A percentile compares a stretch with the other conserved stretches of the same genome.
These are phyloP conservation scores for Penicillium desertorum DNA, from an alignment of 495 filamentous ascomycete genomes.

Conservation along the genomic window DNA sequence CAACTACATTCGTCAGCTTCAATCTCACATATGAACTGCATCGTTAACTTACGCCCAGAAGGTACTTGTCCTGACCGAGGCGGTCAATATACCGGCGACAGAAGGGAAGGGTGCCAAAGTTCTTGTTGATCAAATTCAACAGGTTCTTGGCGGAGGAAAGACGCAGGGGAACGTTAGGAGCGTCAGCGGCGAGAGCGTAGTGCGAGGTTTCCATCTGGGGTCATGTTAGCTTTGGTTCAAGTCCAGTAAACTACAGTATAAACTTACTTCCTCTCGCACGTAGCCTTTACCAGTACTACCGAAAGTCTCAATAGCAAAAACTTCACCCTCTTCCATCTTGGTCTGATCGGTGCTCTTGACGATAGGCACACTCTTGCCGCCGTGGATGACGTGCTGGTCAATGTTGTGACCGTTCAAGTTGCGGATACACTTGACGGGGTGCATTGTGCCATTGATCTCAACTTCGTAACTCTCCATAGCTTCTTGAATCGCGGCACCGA, in stretches of 20 bases:
- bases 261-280: slow-evolving; percentile 71
- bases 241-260: neutral
- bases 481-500: slow-evolving; percentile 64
- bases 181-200: slow-evolving; percentile 66
- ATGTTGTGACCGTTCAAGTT: slow-evolving; percentile 92
- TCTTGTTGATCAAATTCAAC: slow-evolving; percentile 84
- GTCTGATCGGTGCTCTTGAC: slow-evolving; percentile 77
- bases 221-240: slow-evolving; percentile 16
- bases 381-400: slow-evolving; percentile 81
- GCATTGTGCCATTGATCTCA: slow-evolving; percentile 65
- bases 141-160: slow-evolving; percentile 77
- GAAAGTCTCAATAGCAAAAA: slow-evolving; percentile 92
- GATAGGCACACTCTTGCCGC: slow-evolving; percentile 85
- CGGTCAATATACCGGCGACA: slow-evolving; percentile 84
- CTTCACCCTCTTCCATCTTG: slow-evolving; percentile 93
- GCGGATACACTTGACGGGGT: slow-evolving; percentile 81
- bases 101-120: slow-evolving; percentile 87
- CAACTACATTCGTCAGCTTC: slow-evolving; percentile 55
- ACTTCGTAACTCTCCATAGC: slow-evolving; percentile 68
- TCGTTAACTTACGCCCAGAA: slow-evolving; percentile 64
- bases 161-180: slow-evolving; percentile 64
- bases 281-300: slow-evolving; percentile 88
- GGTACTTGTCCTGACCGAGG: slow-evolving; percentile 83
- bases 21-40: neutral
- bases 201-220: slow-evolving; percentile 67